A percentile compares a stretch with the other conserved stretches of the same genome.
phyloP scores from a whole-genome alignment of 2,329 filamentous ascomycete species.

The Nigrospora sphaerica region DNA sequence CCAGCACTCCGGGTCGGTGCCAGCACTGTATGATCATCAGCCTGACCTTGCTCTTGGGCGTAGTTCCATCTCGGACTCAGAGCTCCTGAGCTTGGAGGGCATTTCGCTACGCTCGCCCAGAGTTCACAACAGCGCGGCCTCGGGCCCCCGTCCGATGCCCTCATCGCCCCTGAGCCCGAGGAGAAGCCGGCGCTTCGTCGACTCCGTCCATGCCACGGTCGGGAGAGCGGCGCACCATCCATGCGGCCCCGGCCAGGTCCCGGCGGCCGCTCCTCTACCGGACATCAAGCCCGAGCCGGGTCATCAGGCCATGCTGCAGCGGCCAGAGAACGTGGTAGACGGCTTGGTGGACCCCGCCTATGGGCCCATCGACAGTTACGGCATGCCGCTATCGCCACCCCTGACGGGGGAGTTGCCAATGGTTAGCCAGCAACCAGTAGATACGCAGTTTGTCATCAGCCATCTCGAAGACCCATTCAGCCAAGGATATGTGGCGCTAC shows the following conservation, averaged over 20 bases:
- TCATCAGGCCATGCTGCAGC: neutral
- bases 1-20: constrained; percentile 6
- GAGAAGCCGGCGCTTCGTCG: constrained; percentile 17
- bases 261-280: neutral
- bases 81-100: constrained; percentile 38
- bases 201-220: constrained; percentile 18
- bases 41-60: constrained; percentile 12
- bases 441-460: constrained; percentile 17
- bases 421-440: constrained; percentile 7
- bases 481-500: neutral
- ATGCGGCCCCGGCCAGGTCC: constrained; percentile 6
- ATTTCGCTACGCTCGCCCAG: constrained; percentile 32
- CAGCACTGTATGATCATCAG: neutral
- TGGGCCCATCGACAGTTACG: constrained; percentile 14
- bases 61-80: constrained; percentile 38
- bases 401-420: constrained; percentile 17
- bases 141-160: constrained; percentile 18
- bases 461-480: constrained; percentile 22
- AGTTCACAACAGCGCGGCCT: constrained; percentile 13
- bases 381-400: constrained; percentile 20
- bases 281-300: constrained; percentile 4
- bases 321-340: constrained; percentile 7
- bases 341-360: constrained; percentile 8
- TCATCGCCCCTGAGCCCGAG: constrained; percentile 12
- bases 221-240: constrained; percentile 15